Percentiles rank a stretch among this genome's conserved stretches.
Evolutionary conservation across 768 basidiomycete species (phyloP).

Genomic region (Mycena maculata): DNA sequence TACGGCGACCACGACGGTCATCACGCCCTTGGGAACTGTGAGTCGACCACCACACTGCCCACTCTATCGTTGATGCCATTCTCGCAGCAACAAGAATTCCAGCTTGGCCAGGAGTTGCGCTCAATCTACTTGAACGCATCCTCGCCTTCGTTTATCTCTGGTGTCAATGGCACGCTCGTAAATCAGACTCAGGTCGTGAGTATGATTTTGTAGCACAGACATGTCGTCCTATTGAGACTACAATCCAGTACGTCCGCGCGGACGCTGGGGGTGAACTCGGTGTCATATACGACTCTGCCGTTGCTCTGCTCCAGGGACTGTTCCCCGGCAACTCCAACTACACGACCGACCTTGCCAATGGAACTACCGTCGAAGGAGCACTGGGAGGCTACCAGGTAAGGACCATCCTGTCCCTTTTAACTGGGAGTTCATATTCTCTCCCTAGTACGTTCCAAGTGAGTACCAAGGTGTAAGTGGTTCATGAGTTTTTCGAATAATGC

Average conservation of each 20-base stretch:
- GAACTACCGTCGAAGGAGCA: conserved; percentile 67
- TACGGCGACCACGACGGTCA: conserved; percentile 63
- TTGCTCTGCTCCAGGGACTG: conserved; percentile 76
- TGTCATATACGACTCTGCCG: conserved; percentile 74
- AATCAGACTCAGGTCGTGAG: conserved; percentile 50
- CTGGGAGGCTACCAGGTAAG: conserved; percentile 71
- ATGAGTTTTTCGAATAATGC: too few relatives aligned
- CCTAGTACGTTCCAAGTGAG: conserved; percentile 54
- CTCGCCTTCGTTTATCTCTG: conserved; percentile 64
- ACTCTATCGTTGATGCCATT: conserved; percentile 1
- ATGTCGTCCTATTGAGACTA: not conserved
- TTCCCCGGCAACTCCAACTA: conserved; percentile 63
- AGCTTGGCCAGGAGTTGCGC: conserved; percentile 65
- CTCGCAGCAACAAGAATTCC: conserved; percentile 64
- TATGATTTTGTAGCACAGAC: not conserved
- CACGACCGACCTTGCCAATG: conserved; percentile 73
- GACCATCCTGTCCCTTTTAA: conserved; percentile 4
- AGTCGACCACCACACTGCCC: conserved; percentile 34
- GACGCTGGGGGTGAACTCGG: conserved; percentile 78
- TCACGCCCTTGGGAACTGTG: conserved; percentile 78
- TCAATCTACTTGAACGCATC: conserved; percentile 64
- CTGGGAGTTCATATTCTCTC: not conserved
- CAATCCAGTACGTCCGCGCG: conserved; percentile 56
- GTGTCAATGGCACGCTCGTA: conserved; percentile 50
- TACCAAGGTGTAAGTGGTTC: too few relatives aligned